Evolutionary conservation across 768 basidiomycete genomes (phyloP), one percentile per base, ranked within the genome.

Genomic region (Chalciporus sphaerocephalus): DNA sequence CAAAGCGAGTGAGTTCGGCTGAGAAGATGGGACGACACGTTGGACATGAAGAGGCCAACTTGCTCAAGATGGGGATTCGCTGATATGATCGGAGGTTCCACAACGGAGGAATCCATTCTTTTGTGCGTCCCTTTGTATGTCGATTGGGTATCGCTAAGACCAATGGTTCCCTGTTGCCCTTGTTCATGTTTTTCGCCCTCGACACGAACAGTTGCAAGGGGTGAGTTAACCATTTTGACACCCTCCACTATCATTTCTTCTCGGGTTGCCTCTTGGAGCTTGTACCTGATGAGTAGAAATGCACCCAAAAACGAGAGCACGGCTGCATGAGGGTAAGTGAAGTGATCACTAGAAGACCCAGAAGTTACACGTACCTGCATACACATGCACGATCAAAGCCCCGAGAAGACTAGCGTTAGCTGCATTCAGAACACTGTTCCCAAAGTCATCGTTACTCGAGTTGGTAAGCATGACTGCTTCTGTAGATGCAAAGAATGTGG

Each of bases 401-500:
- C 74, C 76, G 5, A 76, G 61, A 8, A 82, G 67, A 15, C 67
- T 62, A 12, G 77, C 71, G 44, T 78, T 80, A 12, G 75, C 55
- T 10, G 67, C 65, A 33, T 61, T 61, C 16, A 67, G 32, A 42
- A 51, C 32, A 35, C 51, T 23, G 39, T 34, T 47, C 1, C 7
- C 21, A n/a, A n/a, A 51, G 12, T 59, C 52, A 21, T 33, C 40
- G 0, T 40, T 36, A 12, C 69, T 68, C 0, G 76, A 61, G 46
- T 67, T 75, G 20, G 71, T 69, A 7, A 82, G 62, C 58, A 81
- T 63, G 18, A 73, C 74, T 0, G 77, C 74, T 57, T 81, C 80
- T 16, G 71, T 75, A 0, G 79, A 74, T 1, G 80, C 81, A 44
- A 82, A 81, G 59, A 82, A 82, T 0, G 80, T 82, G 0, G 80